Base-by-base conservation (phyloP, 495 filamentous ascomycete species). In the Hypoxylon rickii region DNA sequence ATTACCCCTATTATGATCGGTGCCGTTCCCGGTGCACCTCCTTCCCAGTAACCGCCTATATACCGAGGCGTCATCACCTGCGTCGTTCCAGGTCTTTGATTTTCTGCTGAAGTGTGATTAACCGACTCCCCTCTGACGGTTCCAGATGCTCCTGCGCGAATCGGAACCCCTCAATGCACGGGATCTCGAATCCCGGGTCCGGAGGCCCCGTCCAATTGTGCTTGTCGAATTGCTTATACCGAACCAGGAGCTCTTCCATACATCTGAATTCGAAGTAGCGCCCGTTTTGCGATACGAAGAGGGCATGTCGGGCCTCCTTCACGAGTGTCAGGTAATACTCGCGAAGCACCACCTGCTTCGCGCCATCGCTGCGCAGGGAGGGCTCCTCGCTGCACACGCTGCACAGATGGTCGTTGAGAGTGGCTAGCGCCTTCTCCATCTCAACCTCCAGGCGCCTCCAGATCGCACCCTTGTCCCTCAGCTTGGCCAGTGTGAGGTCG, bases 241-340 rank as follows among this genome's bases (percentile, higher is more conserved):
- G 51, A 4, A 61, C 51, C 16, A 55, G 34, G 15, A 61, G 41
- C 42, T 61, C 58, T 38, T 61, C 58, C 51, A 61, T 51, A 13
- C 51, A 37, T 8, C 51, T 19, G 36, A 61, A 61, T 11, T 61
- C 58, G n/a, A 44, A 43, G 31, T 51, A 61, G 1, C 41, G 58
- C 18, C 58, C 58, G 41, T 61, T 61, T 31, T 61, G 58, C 41
- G 58, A 55, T 0, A 36, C 15, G 20, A 16, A 51, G 0, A 61
- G 40, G 1, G 45, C 36, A 1, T 41, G 8, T 8, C 37, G 15
- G 3, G 51, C 40, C 17, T 51, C 58, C 1, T 15, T 8, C 21
- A 51, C 6, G n/a, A 61, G 51, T 13, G 26, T 2, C 2, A 3
- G 2, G 20, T 41, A 61, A 29, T 55, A 61, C 15, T 33, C 11